Evolutionary conservation across 2,329 filamentous ascomycete genomes (phyloP), one percentile per base, ranked within the genome.

Genomic region (Claviceps maximensis): DNA sequence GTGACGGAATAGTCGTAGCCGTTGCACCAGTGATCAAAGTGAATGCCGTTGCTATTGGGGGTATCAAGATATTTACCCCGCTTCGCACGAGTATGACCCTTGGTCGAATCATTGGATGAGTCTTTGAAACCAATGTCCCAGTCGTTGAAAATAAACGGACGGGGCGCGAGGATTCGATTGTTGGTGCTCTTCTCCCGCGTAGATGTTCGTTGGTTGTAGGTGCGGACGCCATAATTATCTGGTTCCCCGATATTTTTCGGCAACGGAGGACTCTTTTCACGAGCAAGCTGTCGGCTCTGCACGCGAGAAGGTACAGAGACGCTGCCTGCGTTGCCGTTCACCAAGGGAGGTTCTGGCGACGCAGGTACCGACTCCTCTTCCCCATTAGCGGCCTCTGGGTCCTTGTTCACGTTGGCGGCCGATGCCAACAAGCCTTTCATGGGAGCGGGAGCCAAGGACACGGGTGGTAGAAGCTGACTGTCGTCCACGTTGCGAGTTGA

Each of bases 61-160:
- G 70, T 73, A 56, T 75, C 70, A 47, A 79, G 67, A 58, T 74
- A 80, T 61, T 73, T 75, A 59, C 77, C 77, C 49, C 78, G 71
- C 55, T 75, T 74, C 15, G 71, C 71, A 57, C 71, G 72, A 36
- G 73, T 79, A 47, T 76, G 75, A 23, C 75, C 75, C 53, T 77
- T 75, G 55, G 70, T 71, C 31, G 74, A 72, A 58, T 78, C 76
- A 55, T 82, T 82, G 55, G 73, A 73, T 4, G 76, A 78, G 59
- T 82, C 79, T 23, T 76, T 72, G 62, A 79, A 82, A 15, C 79
- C 79, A 55, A 82, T 82, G 60, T 82, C 77, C 54, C 73, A 68
- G 9, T 74, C 66, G 40, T 76, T 69, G 53, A 73, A 80, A 50
- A 71, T 65, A 56, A 75, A 76, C 0, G 71, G 57, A 7, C 67